Conservation (phyloP, 2,329 filamentous ascomycete species). For the Penicillium sp. region DNA sequence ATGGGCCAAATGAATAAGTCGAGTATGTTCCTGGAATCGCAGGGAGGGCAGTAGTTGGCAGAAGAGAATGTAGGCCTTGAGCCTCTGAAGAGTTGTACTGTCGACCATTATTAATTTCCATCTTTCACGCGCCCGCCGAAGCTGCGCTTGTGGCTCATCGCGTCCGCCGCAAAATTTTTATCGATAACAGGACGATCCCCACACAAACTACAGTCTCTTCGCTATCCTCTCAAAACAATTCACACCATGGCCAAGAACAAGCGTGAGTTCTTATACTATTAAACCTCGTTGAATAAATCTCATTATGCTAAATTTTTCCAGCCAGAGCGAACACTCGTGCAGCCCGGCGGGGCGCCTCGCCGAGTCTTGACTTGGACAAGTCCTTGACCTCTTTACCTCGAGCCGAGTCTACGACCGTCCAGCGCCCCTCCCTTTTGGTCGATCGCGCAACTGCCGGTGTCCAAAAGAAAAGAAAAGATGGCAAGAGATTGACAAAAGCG, state of each 20-base stretch:
- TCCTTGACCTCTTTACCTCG: conserved; percentile 51
- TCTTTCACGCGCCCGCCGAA: conserved; percentile 5
- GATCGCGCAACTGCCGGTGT: conserved; percentile 57
- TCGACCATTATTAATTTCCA: conserved; percentile 7
- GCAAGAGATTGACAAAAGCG: conserved; percentile 54
- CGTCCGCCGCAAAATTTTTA: conserved; percentile 39
- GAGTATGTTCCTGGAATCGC: not conserved
- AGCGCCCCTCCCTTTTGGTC: conserved; percentile 52
- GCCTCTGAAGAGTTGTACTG: conserved; percentile 9
- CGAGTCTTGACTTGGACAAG: conserved; percentile 57
- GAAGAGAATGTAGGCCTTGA: conserved; percentile 6
- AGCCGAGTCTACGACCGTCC: conserved; percentile 42
- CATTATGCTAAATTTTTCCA: conserved; percentile 34
- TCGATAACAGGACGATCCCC: conserved; percentile 39
- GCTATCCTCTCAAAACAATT: conserved; percentile 22
- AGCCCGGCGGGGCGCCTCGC: conserved; percentile 60
- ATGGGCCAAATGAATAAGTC: conserved; percentile 17
- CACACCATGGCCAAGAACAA: conserved; percentile 46
- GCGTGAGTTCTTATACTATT: conserved; percentile 28
- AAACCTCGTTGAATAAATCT: not conserved
- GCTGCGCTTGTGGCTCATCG: conserved; percentile 34
- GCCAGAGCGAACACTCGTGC: conserved; percentile 61
- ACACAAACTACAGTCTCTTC: conserved; percentile 28
- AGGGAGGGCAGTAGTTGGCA: not conserved
- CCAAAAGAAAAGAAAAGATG: conserved; percentile 53